phyloP scores from a whole-genome alignment of 139 green algal genomes.

The Parachlorella kessleri region DNA sequence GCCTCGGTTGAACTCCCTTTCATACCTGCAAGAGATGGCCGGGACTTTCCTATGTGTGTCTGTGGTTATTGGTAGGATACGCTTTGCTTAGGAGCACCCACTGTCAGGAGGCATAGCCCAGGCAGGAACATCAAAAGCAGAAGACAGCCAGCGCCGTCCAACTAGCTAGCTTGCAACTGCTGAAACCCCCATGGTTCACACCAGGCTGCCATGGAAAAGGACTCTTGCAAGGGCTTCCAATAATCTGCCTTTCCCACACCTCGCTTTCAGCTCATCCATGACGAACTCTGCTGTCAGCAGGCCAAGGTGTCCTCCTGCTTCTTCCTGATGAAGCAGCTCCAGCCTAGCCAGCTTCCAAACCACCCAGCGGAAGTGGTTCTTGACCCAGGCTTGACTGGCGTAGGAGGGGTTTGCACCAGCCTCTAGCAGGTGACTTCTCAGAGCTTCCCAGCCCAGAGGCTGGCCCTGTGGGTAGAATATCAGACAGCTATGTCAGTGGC shows the following conservation, averaged over 20 bases:
- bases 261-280: conserved; percentile 44
- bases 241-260: background rate
- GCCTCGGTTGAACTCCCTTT: conserved; percentile 50
- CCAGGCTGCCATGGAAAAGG: background rate
- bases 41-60: too few species aligned
- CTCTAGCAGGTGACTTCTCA: conserved; percentile 36
- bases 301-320: too few species aligned
- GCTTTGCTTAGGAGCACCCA: too few species aligned
- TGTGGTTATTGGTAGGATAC: too few species aligned
- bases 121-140: background rate
- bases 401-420: conserved; percentile 42
- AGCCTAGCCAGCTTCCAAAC: conserved; percentile 78
- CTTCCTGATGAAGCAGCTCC: conserved; percentile 27
- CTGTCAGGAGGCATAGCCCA: too few species aligned
- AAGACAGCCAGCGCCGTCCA: background rate
- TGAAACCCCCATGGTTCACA: background rate
- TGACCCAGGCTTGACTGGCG: conserved; percentile 54
- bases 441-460: conserved; percentile 6
- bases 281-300: conserved; percentile 40
- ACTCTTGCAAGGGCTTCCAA: background rate
- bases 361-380: conserved; percentile 70
- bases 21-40: conserved; percentile 58
- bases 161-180: background rate
- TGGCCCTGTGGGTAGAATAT: too few species aligned
- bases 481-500: background rate